Conservation (phyloP, 805 yeast genomes). For the Wickerhamiella occidentalis region DNA sequence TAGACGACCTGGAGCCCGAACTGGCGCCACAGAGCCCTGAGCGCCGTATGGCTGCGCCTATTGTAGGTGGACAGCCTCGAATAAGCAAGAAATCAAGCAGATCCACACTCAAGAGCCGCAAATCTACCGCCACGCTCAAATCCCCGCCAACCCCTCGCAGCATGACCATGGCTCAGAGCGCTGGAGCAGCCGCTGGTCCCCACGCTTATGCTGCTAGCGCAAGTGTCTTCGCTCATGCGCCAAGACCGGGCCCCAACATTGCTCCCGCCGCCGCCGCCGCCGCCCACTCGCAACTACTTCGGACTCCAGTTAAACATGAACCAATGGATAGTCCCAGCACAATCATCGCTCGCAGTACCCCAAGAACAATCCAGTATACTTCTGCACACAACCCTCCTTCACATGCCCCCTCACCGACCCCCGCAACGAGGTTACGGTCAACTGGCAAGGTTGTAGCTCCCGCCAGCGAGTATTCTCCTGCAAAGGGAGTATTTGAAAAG, state of each 20-base stretch:
- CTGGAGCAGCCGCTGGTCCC: conserved; percentile 7
- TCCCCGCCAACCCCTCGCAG: neutral
- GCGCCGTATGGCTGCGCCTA: neutral
- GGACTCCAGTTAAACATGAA: conserved; percentile 4
- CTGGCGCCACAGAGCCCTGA: neutral
- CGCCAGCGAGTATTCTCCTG: conserved; percentile 26
- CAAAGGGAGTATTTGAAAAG: conserved; percentile 23
- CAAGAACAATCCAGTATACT: neutral
- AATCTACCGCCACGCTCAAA: conserved; percentile 5
- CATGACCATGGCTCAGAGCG: conserved; percentile 8
- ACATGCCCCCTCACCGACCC: conserved; percentile 23
- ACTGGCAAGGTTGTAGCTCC: conserved; percentile 23
- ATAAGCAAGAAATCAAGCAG: conserved; percentile 10
- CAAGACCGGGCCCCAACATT: neutral
- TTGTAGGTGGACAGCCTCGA: conserved; percentile 5
- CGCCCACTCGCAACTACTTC: neutral
- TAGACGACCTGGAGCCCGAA: conserved; percentile 7
- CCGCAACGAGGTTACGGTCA: conserved; percentile 24
- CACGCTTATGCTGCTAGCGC: conserved; percentile 7
- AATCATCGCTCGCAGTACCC: conserved; percentile 13
- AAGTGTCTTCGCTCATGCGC: neutral
- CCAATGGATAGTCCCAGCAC: conserved; percentile 18
- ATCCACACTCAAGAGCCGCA: conserved; percentile 8
- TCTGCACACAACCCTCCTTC: neutral
- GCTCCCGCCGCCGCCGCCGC: conserved; percentile 14